Percentiles rank a stretch among this genome's conserved stretches.
These are phyloP conservation scores for Thymus quinquecostatus DNA, from an alignment of 257 asterid species.

Conservation along the genomic window DNA sequence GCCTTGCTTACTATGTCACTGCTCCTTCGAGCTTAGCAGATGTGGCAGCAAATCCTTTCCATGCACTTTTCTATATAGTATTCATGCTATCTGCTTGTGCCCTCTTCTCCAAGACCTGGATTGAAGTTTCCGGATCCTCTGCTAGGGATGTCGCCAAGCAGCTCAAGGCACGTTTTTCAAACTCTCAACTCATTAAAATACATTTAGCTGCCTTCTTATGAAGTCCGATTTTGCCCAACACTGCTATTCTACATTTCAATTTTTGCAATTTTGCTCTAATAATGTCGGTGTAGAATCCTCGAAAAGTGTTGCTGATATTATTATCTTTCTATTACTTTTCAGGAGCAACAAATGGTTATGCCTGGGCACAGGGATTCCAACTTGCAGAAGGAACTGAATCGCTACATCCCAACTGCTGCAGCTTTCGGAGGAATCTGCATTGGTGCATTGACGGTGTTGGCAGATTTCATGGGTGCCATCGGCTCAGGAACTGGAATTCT, in stretches of 20 bases:
- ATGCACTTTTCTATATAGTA: conserved; percentile 57
- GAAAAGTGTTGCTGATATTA: neutral
- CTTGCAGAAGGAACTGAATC: conserved; percentile 19
- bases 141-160: conserved; percentile 68
- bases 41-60: conserved; percentile 61
- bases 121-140: conserved; percentile 71
- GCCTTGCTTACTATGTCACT: conserved; percentile 64
- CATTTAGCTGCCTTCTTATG: neutral
- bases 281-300: neutral
- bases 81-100: conserved; percentile 74
- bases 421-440: conserved; percentile 22
- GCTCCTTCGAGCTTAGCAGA: conserved; percentile 73
- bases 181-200: neutral
- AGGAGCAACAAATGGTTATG: conserved; percentile 28
- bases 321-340: neutral
- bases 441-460: conserved; percentile 18
- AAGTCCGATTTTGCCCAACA: neutral
- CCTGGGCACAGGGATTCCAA: conserved; percentile 23
- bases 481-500: conserved; percentile 22
- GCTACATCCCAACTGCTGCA: conserved; percentile 17
- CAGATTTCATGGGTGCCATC: conserved; percentile 20
- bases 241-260: neutral
- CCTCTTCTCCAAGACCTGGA: conserved; percentile 67
- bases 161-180: conserved; percentile 50
- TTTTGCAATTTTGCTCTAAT: neutral